Base-by-base conservation (phyloP, 179 eudicot genomes). In the Heliamphora pulchella region DNA sequence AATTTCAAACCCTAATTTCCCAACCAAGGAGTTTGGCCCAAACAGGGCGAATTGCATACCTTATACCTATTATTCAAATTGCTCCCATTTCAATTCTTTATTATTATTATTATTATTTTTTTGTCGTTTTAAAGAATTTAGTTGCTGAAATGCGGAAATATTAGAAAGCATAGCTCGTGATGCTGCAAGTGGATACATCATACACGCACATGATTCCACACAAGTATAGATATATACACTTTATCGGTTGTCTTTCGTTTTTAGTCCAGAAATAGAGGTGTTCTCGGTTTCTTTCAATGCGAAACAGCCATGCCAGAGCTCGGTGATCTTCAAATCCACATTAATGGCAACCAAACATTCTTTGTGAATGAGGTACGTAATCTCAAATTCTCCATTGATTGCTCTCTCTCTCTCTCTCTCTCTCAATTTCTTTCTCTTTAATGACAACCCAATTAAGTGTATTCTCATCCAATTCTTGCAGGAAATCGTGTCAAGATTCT, bases 311-410 rank as follows among this genome's bases (percentile, higher is more conserved):
- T 87, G 89, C 82, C 91, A 81, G 81, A 83, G 82, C 86, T 82
- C 82, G 87, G 88, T 80, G 87, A 88, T 86, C 87, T 92, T 75
- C 90, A 89, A 87, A 82, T 92, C 85, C 87, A 87, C 81, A 81
- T 92, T 76, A 89, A 91, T 86, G 88, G 88, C 83, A 91, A 87
- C 58, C 91, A 88, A 39, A 89, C 90, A 77, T 92, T 92, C 97
- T 85, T 89, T 74, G 86, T 91, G 81, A 87, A 89, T 50, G 86
- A 92, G 97, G 97, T 91, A 90, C 50, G 1, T 4, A 47, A 79
- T 80, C 39, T 22, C 7, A 73, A 20, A 15, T 47, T 13, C 54
- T 53, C 62, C 61, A 53, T 73, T 18, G 62, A 53, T 50, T 22
- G 8, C 11, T 39, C 10, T 13, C 3, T 0, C 51, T 44, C 72